These are phyloP conservation scores for Inga laurina DNA, from an alignment of 306 rosid species.

Conservation along the genomic window DNA sequence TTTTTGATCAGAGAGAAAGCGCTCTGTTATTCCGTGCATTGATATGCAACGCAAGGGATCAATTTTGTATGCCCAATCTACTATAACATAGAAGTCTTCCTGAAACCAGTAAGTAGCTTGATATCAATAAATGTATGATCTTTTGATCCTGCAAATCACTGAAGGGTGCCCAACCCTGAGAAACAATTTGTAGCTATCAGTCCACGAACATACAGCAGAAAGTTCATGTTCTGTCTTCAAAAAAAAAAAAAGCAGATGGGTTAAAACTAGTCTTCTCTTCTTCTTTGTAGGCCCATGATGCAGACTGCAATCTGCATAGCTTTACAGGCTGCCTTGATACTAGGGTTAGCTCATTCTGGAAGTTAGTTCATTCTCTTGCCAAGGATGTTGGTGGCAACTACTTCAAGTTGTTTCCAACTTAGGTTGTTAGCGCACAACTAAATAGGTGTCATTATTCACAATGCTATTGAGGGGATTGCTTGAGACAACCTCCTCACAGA, in stretches of 20 bases:
- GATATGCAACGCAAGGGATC: slow-evolving; percentile 97
- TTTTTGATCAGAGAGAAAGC: slow-evolving; percentile 89
- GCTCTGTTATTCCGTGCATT: slow-evolving; percentile 96
- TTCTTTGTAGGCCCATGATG: not conserved
- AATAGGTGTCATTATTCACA: not conserved
- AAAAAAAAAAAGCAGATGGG: not conserved
- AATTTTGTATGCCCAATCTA: slow-evolving; percentile 96
- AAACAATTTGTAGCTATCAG: slow-evolving; percentile 3
- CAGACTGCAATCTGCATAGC: too few species aligned
- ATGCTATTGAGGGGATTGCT: not conserved
- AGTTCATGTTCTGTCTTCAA: not conserved
- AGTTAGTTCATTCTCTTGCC: too few species aligned
- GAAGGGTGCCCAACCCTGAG: slow-evolving; percentile 23
- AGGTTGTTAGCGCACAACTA: not conserved
- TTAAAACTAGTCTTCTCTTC: not conserved
- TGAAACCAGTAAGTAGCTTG: slow-evolving; percentile 44
- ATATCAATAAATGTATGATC: slow-evolving; percentile 24
- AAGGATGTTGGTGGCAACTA: not conserved
- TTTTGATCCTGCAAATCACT: slow-evolving; percentile 7
- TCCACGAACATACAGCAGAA: slow-evolving; percentile 4
- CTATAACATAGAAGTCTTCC: slow-evolving; percentile 91
- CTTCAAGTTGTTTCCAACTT: not conserved
- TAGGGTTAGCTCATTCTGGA: not conserved
- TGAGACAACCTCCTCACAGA: not conserved
- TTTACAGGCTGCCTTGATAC: not conserved